phyloP scores from a whole-genome alignment of 441 rosid genomes.

The Populus hybrid region DNA sequence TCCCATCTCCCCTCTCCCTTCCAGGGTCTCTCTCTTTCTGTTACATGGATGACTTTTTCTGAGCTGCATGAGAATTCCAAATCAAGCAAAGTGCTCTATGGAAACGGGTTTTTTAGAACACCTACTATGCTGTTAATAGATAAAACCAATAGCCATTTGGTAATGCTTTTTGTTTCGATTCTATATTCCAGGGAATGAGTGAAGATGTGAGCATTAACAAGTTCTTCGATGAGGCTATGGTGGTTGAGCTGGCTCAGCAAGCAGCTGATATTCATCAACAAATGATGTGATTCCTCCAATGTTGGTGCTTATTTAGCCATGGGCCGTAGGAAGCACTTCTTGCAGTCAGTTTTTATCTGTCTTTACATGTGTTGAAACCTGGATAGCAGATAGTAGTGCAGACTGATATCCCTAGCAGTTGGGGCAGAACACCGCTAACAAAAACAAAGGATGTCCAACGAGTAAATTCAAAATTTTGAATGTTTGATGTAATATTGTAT shows the following conservation, averaged over 20 bases:
- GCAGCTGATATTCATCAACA: slow-evolving; percentile 73
- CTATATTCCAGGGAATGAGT: slow-evolving; percentile 70
- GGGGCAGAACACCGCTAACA: neutral
- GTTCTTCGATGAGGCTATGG: slow-evolving; percentile 97
- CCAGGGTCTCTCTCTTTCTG: neutral
- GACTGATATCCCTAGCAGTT: neutral
- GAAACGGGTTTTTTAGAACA: neutral
- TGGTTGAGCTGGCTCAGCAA: slow-evolving; percentile 94
- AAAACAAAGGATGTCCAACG: neutral
- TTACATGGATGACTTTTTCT: neutral
- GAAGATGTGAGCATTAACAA: slow-evolving; percentile 97
- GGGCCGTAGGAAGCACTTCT: neutral
- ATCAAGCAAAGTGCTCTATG: too few relatives aligned
- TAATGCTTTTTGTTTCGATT: neutral
- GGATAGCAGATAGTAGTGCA: neutral
- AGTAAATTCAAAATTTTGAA: neutral
- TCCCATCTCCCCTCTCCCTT: neutral
- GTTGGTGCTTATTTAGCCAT: neutral
- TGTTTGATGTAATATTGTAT: neutral
- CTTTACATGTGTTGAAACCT: neutral
- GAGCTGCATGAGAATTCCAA: neutral
- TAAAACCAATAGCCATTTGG: neutral
- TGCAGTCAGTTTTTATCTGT: neutral
- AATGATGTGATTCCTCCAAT: slow-evolving; percentile 35
- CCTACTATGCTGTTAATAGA: neutral